Evolutionary conservation across 2,329 filamentous ascomycete genomes (phyloP).

Genomic region (Atkinsonella texensis): DNA sequence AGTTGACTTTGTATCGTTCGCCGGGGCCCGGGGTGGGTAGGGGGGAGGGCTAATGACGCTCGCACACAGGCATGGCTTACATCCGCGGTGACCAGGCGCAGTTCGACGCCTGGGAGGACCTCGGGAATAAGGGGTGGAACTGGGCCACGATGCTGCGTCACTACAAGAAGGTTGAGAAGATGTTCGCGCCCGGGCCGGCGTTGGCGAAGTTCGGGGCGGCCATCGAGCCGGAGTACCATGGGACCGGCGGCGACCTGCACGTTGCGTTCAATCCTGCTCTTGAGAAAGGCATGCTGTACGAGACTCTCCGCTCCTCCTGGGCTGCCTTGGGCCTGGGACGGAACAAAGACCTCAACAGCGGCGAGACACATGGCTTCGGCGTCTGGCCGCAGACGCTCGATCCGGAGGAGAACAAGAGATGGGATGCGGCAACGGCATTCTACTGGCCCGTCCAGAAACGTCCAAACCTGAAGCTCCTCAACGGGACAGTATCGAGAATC

Average conservation of each 20-base stretch:
- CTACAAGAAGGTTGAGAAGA: constrained; percentile 30
- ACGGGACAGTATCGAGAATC: constrained; percentile 23
- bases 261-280: constrained; percentile 24
- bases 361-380: constrained; percentile 24
- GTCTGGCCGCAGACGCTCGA: constrained; percentile 29
- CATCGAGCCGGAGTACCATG: constrained; percentile 23
- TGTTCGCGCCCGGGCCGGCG: constrained; percentile 19
- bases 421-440: constrained; percentile 30
- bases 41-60: not conserved
- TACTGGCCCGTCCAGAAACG: constrained; percentile 23
- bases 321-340: constrained; percentile 17
- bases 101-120: constrained; percentile 29
- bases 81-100: constrained; percentile 29
- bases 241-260: constrained; percentile 21
- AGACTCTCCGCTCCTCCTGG: constrained; percentile 20
- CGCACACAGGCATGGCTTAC: constrained; percentile 29
- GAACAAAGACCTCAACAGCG: constrained; percentile 27
- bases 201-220: constrained; percentile 24
- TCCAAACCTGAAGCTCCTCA: constrained; percentile 27
- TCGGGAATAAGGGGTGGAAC: constrained; percentile 33
- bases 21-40: too few relatives aligned
- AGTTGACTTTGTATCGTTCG: too few relatives aligned
- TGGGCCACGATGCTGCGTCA: constrained; percentile 34
- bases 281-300: constrained; percentile 21
- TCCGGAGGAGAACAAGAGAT: constrained; percentile 21